Base-by-base conservation (phyloP, 2,329 filamentous ascomycete species). In the Ophiostoma ips region DNA sequence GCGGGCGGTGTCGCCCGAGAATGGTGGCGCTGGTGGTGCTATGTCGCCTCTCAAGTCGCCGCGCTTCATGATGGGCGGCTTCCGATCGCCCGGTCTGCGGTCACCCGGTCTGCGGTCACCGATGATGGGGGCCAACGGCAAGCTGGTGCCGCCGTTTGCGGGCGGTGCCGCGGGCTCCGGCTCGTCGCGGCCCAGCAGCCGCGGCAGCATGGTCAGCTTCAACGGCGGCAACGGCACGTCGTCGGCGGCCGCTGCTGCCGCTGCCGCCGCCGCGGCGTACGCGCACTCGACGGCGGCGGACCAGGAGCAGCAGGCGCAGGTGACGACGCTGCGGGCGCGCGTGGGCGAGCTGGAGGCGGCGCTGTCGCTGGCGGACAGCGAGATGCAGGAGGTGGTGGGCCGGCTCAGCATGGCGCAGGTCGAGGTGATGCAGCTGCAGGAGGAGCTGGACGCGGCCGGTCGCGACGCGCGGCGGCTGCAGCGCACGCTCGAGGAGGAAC, bases 321-420 rank as follows among this genome's bases (percentile, higher is more conserved):
- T 90, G 48, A 77, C 84, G 53, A 72, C 77, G 52, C 77, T 98
- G 33, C 84, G 88, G 62, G 77, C 79, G 53, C 81, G 84, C 53
- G 86, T 96, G 8, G 71, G 79, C 51, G 87, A 95, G 66, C 77
- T 98, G 3, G 92, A 98, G 69, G 81, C 79, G 59, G 83, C 89
- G 15, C 71, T 94, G 12, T 67, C 75, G 5, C 77, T 87, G 56
- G 84, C 87, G 15, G 87, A 92, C 59, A 69, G 70, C 46, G 85
- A 90, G 66, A 90, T 92, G 84, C 79, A 87, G 61, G 81, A 87
- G 64, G 86, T 92, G 8, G 84, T 94, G 8, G 73, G 81, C 53
- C 75, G 83, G 55, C 90, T 94, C 81, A 90, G 87, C 66, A 71
- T 73, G 58, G 84, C 85, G 10, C 86, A 92, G 68, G 85, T 89